Percentiles rank a stretch among this genome's conserved stretches.
Conservation (phyloP, 2,329 filamentous ascomycete species). For the Diaporthe longicolla region DNA sequence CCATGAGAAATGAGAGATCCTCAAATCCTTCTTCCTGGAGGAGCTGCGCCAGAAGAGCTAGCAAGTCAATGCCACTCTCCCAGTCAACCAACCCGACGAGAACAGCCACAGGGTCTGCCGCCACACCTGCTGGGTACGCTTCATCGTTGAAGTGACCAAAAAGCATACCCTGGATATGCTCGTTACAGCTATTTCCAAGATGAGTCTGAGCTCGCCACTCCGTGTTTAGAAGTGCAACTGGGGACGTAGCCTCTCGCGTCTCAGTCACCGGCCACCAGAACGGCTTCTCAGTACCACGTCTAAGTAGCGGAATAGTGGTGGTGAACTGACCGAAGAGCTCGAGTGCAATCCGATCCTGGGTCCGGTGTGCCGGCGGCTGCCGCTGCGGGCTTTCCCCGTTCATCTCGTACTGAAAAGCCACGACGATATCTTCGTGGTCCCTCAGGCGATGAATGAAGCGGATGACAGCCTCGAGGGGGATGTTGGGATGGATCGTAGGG, state of each 20-base stretch:
- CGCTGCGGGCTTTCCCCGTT: neutral
- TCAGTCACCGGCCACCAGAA: constrained; percentile 5
- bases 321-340: constrained; percentile 1
- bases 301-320: neutral
- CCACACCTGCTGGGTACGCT: neutral
- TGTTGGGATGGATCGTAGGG: neutral
- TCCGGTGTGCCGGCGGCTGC: neutral
- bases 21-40: neutral
- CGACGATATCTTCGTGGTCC: neutral
- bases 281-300: neutral
- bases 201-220: neutral
- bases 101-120: neutral
- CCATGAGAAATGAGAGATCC: neutral
- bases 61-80: neutral
- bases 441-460: neutral
- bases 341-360: neutral
- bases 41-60: neutral
- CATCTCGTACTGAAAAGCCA: constrained; percentile 20
- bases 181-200: neutral
- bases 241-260: neutral
- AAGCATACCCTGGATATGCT: constrained; percentile 14
- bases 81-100: neutral
- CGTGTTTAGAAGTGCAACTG: neutral
- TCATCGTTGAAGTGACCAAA: neutral
- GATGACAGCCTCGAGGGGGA: neutral